Base-by-base conservation (phyloP, 2,329 filamentous ascomycete species). In the Colletotrichum sp. region DNA sequence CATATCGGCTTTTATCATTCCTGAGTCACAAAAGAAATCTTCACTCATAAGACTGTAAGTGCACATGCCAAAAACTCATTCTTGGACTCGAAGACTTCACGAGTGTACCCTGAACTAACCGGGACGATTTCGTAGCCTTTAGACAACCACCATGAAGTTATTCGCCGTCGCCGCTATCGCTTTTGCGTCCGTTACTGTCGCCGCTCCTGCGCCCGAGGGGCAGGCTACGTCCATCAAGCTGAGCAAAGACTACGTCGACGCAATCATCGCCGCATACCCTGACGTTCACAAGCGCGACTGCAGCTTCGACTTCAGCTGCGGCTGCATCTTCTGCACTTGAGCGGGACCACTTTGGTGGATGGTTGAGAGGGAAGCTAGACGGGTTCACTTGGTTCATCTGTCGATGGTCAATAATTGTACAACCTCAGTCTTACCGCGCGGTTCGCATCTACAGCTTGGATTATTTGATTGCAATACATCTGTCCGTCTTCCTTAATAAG, bases 161-260 rank as follows among this genome's bases (percentile, higher is more conserved):
- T 65, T 18, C 21, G 8, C 62, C 62, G 62, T n/a, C 3, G 34
- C 30, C 34, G 9, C 26, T 1, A 3, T 49, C 24, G 15, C 62
- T 0, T 0, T 65, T 5, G 62, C 34, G 8, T 49, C 62, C 2
- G 39, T 67, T 18, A 18, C 64, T 5, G 28, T 67, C 24, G 34
- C 62, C 1, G 62, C 62, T 5, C 62, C 62, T 21, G 26, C 21
- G 13, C 62, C 21, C 2, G 34, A 9, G 1, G 62, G 32, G 12
- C 32, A 44, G 62, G 4, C 62, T 10, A 21, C 13, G n/a, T 24
- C 62, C 0, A 21, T 65, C 24, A 49, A 65, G 34, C 32, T 65
- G 0, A 65, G 62, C 62, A 28, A 65, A 21, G 62, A 83, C n/a
- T 39, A 28, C 62, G 34, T 70, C 55, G 67, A 70, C 32, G 55